These are phyloP conservation scores for Lachnellula arida DNA, from an alignment of 2,329 filamentous ascomycete genomes.

Conservation along the genomic window DNA sequence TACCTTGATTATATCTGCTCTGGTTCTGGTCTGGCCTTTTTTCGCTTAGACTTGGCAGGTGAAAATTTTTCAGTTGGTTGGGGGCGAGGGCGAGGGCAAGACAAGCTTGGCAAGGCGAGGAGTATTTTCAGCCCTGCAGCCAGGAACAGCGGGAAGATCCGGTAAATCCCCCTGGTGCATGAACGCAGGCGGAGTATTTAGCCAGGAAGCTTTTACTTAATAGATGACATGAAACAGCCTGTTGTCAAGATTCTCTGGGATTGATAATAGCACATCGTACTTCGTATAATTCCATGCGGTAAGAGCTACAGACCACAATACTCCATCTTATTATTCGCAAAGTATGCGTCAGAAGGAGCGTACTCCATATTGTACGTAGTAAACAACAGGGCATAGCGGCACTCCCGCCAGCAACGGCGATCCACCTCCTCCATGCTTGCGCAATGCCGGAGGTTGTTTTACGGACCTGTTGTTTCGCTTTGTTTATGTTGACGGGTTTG, in stretches of 20 bases:
- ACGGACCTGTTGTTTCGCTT: neutral
- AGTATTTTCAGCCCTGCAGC: too few species aligned
- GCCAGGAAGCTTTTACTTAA: neutral
- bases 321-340: neutral
- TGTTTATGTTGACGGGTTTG: neutral
- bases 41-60: neutral
- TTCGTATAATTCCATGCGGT: neutral
- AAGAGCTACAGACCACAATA: too few species aligned
- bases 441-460: neutral
- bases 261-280: neutral
- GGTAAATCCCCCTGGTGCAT: neutral
- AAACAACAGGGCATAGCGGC: neutral
- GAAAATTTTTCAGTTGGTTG: neutral
- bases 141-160: too few species aligned
- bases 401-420: slow-evolving; percentile 3
- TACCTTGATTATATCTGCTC: neutral
- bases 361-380: neutral
- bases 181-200: too few species aligned
- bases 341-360: neutral
- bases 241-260: neutral
- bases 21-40: neutral
- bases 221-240: neutral
- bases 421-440: neutral
- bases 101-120: too few species aligned
- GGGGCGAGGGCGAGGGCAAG: too few species aligned